A percentile compares a stretch with the other conserved stretches of the same genome.
These are phyloP conservation scores for Backusella luteola DNA, from an alignment of 192 early-diverging fungal species.

Conservation along the genomic window DNA sequence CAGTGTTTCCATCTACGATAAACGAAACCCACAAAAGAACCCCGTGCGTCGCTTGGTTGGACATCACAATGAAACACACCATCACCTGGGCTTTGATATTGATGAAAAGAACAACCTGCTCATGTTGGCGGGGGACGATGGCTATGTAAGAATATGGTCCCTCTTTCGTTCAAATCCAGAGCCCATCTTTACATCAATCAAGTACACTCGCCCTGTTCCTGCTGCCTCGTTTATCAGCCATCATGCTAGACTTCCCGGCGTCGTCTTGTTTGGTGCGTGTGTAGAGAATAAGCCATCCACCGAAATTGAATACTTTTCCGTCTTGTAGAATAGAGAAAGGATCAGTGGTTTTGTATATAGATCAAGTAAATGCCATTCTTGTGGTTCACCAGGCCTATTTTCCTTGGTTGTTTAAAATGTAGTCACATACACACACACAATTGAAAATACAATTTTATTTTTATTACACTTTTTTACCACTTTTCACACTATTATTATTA, in stretches of 20 bases:
- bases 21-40: not conserved
- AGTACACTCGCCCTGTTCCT: not conserved
- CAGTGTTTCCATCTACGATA: not conserved
- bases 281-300: not conserved
- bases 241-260: not conserved
- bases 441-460: too few relatives aligned
- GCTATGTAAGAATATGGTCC: not conserved
- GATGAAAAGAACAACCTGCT: not conserved
- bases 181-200: not conserved
- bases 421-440: too few relatives aligned
- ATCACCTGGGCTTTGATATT: not conserved
- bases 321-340: not conserved
- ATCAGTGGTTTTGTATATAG: not conserved
- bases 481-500: too few relatives aligned
- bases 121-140: not conserved
- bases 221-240: not conserved
- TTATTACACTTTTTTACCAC: too few relatives aligned
- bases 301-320: not conserved
- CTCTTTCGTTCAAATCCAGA: not conserved
- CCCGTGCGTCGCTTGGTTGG: not conserved
- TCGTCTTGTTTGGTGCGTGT: not conserved
- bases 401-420: too few relatives aligned
- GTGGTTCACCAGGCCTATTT: too few relatives aligned
- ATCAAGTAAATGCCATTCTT: too few relatives aligned
- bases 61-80: not conserved